Conservation (phyloP, 2,329 filamentous ascomycete species). For the Aspergillus sp. region DNA sequence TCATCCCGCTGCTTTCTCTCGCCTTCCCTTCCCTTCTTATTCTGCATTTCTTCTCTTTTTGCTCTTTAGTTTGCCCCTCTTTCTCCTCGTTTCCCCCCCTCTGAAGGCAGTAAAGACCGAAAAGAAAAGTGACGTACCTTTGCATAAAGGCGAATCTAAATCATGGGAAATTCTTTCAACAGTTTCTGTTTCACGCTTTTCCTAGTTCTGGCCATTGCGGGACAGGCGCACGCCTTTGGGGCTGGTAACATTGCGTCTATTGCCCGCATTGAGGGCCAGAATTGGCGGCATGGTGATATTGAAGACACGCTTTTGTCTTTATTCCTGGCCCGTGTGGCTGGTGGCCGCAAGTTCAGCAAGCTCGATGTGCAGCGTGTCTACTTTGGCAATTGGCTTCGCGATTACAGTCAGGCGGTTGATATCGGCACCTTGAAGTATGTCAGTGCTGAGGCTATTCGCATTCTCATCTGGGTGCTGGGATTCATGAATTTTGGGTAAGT, state of each 20-base stretch:
- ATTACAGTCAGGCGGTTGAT: constrained; percentile 91
- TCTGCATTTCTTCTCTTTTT: neutral
- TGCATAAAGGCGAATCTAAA: neutral
- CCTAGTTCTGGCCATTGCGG: constrained; percentile 58
- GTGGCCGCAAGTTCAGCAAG: constrained; percentile 78
- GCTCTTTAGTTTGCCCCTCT: neutral
- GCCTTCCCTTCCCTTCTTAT: neutral
- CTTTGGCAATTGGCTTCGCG: constrained; percentile 91
- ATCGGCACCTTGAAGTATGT: constrained; percentile 87
- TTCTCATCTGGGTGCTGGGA: constrained; percentile 78
- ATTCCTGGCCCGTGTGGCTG: constrained; percentile 53
- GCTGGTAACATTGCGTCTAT: constrained; percentile 81
- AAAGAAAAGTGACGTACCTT: neutral
- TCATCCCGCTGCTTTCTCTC: neutral
- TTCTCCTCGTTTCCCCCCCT: too few relatives aligned
- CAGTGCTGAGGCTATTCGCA: constrained; percentile 80
- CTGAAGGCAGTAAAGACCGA: too few relatives aligned
- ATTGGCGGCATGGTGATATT: constrained; percentile 87
- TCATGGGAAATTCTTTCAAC: constrained; percentile 15
- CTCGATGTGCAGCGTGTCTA: constrained; percentile 83
- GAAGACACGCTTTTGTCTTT: constrained; percentile 79
- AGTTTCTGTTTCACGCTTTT: constrained; percentile 30
- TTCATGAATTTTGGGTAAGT: constrained; percentile 77
- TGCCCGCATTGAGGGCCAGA: constrained; percentile 72
- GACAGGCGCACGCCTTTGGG: constrained; percentile 68